Evolutionary conservation across 371 early-diverging fungal species (phyloP).

Genomic region (Apophysomyces variabilis): DNA sequence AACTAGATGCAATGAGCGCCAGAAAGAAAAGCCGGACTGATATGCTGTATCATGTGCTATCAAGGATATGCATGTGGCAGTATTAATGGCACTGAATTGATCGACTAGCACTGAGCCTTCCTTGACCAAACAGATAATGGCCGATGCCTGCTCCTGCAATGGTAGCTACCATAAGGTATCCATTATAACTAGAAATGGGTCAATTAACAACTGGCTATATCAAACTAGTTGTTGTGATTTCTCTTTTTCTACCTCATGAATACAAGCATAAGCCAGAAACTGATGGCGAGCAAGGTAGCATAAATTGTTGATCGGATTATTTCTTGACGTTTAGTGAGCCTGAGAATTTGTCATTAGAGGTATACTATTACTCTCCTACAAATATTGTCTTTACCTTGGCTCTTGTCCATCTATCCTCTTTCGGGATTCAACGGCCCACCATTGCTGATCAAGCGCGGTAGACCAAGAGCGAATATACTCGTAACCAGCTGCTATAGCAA

Average conservation of each 20-base stretch:
- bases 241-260: constrained; percentile 67
- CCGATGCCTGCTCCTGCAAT: constrained; percentile 77
- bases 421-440: constrained; percentile 15
- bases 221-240: no score
- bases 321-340: constrained; percentile 47
- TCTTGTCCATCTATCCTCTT: constrained; percentile 3
- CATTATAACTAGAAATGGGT: constrained; percentile 57
- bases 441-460: constrained; percentile 52
- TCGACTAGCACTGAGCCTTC: constrained; percentile 28
- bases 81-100: constrained; percentile 52
- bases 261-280: constrained; percentile 83
- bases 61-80: no score
- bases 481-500: constrained; percentile 63
- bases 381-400: no score
- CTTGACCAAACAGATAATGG: constrained; percentile 64
- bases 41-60: no score
- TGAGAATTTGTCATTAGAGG: constrained; percentile 13
- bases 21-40: no score
- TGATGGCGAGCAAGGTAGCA: constrained; percentile 68
- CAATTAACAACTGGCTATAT: no score
- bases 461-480: constrained; percentile 62
- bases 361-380: not conserved
- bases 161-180: constrained; percentile 73
- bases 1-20: no score
- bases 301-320: constrained; percentile 65